Base-by-base conservation (phyloP, 2,329 filamentous ascomycete species). In the Trematosphaeria pertusa region DNA sequence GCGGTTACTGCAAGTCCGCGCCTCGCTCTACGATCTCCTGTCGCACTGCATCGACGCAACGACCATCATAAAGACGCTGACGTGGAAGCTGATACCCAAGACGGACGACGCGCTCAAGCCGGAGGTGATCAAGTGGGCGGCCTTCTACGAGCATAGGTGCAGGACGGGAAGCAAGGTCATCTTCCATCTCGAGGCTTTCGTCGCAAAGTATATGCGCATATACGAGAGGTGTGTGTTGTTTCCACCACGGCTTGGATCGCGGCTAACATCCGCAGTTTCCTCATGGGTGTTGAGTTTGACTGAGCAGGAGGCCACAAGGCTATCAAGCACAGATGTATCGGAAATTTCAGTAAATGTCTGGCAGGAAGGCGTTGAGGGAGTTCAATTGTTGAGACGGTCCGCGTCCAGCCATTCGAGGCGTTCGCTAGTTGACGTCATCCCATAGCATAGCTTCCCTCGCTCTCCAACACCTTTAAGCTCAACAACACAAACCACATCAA, bases 41-140 rank as follows among this genome's bases (percentile, higher is more conserved):
- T 96, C 93, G 5, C 94, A 99, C 72, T 99, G 95, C 73, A 99
- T 99, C 67, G 94, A 95, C 11, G 83, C 94, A 2, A 96, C 93
- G 0, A 95, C 89, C 1, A 92, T 99, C 54, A 81, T 99, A 61
- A 96, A 96, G 78, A 96, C 91, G 0, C 80, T 99, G 50, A 95
- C 93, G 0, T 97, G 96, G 78, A 96, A 96, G 73, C 81, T 99
- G 17, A 86, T 97, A 60, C 82, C 86, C 0, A 84, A 89, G 66
- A 88, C 96, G 43, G 93, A 97, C 62, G 92, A 97, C 68, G 86
- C 82, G 18, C 76, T 99, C 39, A 97, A 97, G 73, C 85, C 88
- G 2, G 93, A 99, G 46, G 87, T 99, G 4, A 88, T 99, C 58
- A 90, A 88, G 67, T 99, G 94, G 94, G 89, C 91, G 4, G 92